Conservation (phyloP, 2,329 filamentous ascomycete species). For the Venturia carpophila region DNA sequence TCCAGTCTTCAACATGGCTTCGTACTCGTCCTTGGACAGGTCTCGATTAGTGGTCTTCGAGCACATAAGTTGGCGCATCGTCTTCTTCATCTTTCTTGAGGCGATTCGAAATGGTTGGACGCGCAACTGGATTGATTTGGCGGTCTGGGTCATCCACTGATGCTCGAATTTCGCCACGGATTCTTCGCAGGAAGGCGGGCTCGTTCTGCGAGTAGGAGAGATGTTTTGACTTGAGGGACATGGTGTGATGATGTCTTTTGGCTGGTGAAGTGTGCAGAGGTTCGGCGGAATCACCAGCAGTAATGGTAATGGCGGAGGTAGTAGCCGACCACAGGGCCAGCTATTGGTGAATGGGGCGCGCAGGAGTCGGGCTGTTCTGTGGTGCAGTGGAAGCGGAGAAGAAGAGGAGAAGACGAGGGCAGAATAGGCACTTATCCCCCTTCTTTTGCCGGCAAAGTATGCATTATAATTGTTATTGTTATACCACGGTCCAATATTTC, state of each 20-base stretch:
- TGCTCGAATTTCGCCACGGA: conserved; percentile 46
- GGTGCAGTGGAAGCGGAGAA: too few species aligned
- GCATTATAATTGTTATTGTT: background rate
- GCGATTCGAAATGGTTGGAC: conserved; percentile 38
- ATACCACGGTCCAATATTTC: background rate
- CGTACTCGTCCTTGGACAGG: conserved; percentile 44
- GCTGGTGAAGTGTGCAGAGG: background rate
- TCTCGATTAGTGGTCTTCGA: conserved; percentile 62
- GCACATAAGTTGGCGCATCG: conserved; percentile 66
- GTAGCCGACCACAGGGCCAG: background rate
- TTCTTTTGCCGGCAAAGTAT: background rate
- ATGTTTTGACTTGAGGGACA: conserved; percentile 59
- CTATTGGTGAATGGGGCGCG: background rate
- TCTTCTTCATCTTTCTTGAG: conserved; percentile 57
- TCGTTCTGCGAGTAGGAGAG: conserved; percentile 56
- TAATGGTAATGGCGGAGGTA: background rate
- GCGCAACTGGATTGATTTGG: conserved; percentile 38
- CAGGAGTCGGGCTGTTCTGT: too few species aligned
- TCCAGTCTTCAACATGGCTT: conserved; percentile 30
- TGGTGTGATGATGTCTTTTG: conserved; percentile 36
- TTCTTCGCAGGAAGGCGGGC: conserved; percentile 39
- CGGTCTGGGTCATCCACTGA: conserved; percentile 36
- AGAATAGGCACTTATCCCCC: too few species aligned
- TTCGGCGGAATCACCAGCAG: too few species aligned
- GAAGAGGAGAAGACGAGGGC: too few species aligned